Evolutionary conservation across 305 asterid species (phyloP), one percentile per base, ranked within the genome.

Genomic region (Petunia hybrid): DNA sequence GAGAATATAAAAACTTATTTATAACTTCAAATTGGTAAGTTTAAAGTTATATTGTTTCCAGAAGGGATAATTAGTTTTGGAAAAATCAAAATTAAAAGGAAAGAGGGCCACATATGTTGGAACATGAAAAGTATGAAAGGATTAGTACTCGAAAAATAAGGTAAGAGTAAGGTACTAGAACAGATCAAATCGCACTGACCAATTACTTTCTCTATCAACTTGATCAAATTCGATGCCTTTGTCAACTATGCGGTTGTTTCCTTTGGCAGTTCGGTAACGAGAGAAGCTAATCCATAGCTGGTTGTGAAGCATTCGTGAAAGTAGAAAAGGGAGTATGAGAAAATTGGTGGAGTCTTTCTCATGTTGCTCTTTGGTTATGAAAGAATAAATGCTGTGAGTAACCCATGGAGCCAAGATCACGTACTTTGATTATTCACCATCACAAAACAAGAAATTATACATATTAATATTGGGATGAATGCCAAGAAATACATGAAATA

Each of bases 181-280:
- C 31, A 22, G 31, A 22, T 22, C 31, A 22, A 22, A 22, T 22
- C 31, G 2, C 53, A 46, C 16, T 22, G 14, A 90, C 92, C 95
- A 90, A 81, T 87, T 89, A 83, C 81, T 90, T 73, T 91, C 95
- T 22, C 95, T 80, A 80, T 91, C 95, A 7, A 91, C 95, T 62
- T 91, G 95, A 1, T 90, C 91, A 10, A 91, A 91, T 31, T 89
- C 94, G 51, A 91, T 91, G 84, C 84, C 81, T 65, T 84, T 84
- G 39, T 90, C 91, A 6, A 91, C 63, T 10, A 91, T 91, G 39
- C 94, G 80, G 81, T 69, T 90, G 76, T 7, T 88, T 51, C 94
- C 94, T 68, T 86, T 90, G 51, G 92, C 93, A 0, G 90, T 91
- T 12, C 87, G 45, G 68, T 91, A 86, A 2, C 95, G 91, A 38